Percentiles rank a stretch among this genome's conserved stretches.
These are phyloP conservation scores for Teratosphaeria gauchensis DNA, from an alignment of 2,329 filamentous ascomycete species.

Conservation along the genomic window DNA sequence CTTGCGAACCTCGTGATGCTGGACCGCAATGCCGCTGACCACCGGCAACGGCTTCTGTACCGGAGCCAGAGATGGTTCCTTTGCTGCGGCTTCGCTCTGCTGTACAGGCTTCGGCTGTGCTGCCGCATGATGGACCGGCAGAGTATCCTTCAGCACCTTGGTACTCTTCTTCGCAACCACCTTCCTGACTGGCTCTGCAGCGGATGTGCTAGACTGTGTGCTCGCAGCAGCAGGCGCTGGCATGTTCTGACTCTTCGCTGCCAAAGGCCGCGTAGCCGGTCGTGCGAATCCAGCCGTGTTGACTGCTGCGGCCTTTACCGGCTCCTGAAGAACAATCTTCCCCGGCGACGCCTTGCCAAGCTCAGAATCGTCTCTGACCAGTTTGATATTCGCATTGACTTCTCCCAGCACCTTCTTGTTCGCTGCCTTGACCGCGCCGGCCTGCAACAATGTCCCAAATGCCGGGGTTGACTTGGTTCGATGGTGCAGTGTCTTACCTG, in stretches of 20 bases:
- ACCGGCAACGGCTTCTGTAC: slow-evolving; percentile 2
- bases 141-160: slow-evolving; percentile 20
- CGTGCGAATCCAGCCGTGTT: slow-evolving; percentile 32
- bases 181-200: slow-evolving; percentile 16
- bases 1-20: slow-evolving; percentile 17
- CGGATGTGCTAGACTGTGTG: slow-evolving; percentile 6
- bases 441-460: slow-evolving; percentile 46
- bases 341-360: slow-evolving; percentile 39
- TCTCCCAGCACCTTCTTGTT: slow-evolving; percentile 52
- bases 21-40: slow-evolving; percentile 5
- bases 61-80: background rate
- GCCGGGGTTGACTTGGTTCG: slow-evolving; percentile 66
- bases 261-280: slow-evolving; percentile 53
- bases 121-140: background rate
- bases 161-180: slow-evolving; percentile 25
- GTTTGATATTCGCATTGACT: slow-evolving; percentile 20
- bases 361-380: slow-evolving; percentile 48
- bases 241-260: slow-evolving; percentile 28
- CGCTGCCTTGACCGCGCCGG: slow-evolving; percentile 50
- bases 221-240: slow-evolving; percentile 15
- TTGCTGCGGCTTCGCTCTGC: slow-evolving; percentile 4
- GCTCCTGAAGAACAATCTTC: slow-evolving; percentile 25
- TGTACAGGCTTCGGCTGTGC: slow-evolving; percentile 2
- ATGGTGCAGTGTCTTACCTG: slow-evolving; percentile 59
- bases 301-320: slow-evolving; percentile 33